These are phyloP conservation scores for Solanum etuberosum DNA, from an alignment of 257 asterid species.

Conservation along the genomic window DNA sequence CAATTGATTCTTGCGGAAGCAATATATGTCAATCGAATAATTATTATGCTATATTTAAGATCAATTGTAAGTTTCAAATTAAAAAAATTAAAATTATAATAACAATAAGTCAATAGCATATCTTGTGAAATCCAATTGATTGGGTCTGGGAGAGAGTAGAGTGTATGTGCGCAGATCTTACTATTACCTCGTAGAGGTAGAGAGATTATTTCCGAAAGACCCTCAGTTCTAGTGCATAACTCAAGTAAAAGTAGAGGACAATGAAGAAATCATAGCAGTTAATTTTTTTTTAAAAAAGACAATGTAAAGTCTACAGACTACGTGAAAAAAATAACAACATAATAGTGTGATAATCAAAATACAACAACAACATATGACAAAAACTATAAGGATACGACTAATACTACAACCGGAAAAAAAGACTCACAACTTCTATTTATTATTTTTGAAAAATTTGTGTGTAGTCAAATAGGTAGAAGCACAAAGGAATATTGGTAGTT, in stretches of 20 bases:
- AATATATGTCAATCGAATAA: not conserved
- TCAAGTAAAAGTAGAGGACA: not conserved
- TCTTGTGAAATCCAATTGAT: too few relatives aligned
- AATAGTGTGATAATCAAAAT: too few relatives aligned
- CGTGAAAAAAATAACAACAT: not conserved
- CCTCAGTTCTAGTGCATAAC: too few relatives aligned
- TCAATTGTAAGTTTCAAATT: not conserved
- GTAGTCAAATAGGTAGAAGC: not conserved
- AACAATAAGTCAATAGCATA: too few relatives aligned
- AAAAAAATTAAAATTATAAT: too few relatives aligned
- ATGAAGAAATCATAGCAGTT: not conserved
- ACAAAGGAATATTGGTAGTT: not conserved
- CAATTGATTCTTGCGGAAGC: not conserved
- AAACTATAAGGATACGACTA: too few relatives aligned
- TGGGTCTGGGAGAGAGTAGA: not conserved
- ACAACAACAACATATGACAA: too few relatives aligned
- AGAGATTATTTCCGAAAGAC: accelerated
- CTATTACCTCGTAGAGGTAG: accelerated
- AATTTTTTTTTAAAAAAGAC: too few relatives aligned
- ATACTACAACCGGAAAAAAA: too few relatives aligned
- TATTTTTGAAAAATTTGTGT: not conserved
- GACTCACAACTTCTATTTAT: not conserved
- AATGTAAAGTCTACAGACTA: not conserved
- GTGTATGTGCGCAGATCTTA: too few relatives aligned
- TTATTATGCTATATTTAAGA: too few relatives aligned